Evolutionary conservation across 2,329 filamentous ascomycete genomes (phyloP).

Genomic region (Ramularia endophylla): DNA sequence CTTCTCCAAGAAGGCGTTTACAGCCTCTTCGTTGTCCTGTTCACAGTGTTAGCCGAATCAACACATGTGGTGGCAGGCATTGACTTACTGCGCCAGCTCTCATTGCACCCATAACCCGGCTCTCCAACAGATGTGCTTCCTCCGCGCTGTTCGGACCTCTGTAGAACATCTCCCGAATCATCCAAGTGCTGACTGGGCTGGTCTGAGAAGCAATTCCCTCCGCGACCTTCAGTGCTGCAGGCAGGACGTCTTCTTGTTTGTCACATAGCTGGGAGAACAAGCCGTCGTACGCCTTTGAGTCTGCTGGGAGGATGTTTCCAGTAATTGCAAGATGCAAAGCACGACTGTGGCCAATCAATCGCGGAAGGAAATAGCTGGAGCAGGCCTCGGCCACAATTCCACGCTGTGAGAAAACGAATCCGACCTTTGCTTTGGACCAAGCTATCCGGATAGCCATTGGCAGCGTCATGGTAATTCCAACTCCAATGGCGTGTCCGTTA

Average conservation of each 20-base stretch:
- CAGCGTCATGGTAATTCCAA: conserved; percentile 20
- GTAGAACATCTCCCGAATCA: conserved; percentile 20
- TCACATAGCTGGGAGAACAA: conserved; percentile 18
- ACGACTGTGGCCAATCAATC: conserved; percentile 12
- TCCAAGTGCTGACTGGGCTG: conserved; percentile 17
- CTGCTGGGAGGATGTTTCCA: conserved; percentile 9
- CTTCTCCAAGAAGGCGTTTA: conserved; percentile 18
- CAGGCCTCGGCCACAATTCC: conserved; percentile 18
- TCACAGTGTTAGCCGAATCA: not conserved
- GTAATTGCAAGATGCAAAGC: conserved; percentile 14
- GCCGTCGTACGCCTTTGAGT: conserved; percentile 11
- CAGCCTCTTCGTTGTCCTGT: conserved; percentile 17
- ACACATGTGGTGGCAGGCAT: not conserved
- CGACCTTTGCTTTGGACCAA: conserved; percentile 18
- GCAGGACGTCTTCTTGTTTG: conserved; percentile 15
- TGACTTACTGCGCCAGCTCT: conserved; percentile 12
- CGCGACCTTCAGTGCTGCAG: conserved; percentile 12
- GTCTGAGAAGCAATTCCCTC: conserved; percentile 13
- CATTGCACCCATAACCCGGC: conserved; percentile 17
- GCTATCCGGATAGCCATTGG: conserved; percentile 14
- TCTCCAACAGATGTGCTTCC: conserved; percentile 17
- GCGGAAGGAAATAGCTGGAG: conserved; percentile 18
- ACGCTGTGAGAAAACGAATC: conserved; percentile 19
- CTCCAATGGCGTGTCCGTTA: conserved; percentile 17
- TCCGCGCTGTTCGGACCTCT: conserved; percentile 16